Conservation (phyloP, 164 flowering plant genomes). For the Chimonanthus praecox region DNA sequence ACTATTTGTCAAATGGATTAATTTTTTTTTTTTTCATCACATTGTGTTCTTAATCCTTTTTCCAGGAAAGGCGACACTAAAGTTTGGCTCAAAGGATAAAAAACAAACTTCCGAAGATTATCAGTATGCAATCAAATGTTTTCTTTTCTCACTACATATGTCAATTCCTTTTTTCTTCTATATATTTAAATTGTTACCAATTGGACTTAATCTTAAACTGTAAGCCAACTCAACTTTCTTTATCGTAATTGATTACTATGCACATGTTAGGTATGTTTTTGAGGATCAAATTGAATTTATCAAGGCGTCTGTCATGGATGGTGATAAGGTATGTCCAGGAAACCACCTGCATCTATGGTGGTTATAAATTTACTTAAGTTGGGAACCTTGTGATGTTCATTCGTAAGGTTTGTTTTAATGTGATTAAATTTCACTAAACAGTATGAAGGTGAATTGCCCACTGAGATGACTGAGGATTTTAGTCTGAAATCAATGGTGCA, state of each 20-base stretch:
- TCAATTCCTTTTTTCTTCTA: not conserved
- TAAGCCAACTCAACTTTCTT: not conserved
- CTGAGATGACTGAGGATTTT: constrained; percentile 35
- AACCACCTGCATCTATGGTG: not conserved
- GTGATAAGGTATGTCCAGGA: constrained; percentile 48
- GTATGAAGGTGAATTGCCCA: constrained; percentile 45
- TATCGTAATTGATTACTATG: not conserved
- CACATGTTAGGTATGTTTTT: constrained; percentile 63
- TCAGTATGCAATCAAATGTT: constrained; percentile 45
- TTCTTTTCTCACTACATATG: not conserved
- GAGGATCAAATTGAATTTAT: constrained; percentile 97
- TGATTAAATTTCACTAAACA: constrained; percentile 19
- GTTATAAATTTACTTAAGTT: not conserved
- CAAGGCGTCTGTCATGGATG: constrained; percentile 73
- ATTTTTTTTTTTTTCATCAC: not conserved
- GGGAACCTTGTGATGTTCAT: not conserved
- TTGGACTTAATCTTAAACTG: not conserved
- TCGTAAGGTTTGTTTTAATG: not conserved
- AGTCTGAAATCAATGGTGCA: constrained; percentile 53
- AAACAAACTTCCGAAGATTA: constrained; percentile 59
- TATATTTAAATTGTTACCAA: not conserved
- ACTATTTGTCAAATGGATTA: not conserved
- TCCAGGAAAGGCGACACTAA: constrained; percentile 85
- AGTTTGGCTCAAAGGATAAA: constrained; percentile 79
- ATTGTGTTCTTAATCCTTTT: constrained; percentile 8